These are phyloP conservation scores for Fusarium avenaceum DNA, from an alignment of 2,329 filamentous ascomycete genomes.

Conservation along the genomic window DNA sequence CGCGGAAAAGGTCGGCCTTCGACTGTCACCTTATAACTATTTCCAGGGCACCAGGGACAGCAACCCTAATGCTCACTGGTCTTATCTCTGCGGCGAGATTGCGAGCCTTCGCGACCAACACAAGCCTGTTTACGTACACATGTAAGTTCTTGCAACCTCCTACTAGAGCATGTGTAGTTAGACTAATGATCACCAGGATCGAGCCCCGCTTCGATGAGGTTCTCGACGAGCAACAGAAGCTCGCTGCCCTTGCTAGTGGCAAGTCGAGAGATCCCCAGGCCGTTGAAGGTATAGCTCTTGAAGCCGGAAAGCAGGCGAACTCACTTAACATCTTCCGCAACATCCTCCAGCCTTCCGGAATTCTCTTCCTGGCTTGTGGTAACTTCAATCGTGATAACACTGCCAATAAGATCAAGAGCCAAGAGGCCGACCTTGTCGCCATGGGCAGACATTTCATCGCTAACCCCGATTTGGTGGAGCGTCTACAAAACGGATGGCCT, in stretches of 20 bases:
- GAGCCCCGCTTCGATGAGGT: slow-evolving; percentile 64
- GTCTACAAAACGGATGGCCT: slow-evolving; percentile 54
- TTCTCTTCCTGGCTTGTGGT: too few relatives aligned
- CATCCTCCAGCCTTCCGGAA: too few relatives aligned
- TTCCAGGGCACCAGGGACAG: slow-evolving; percentile 51
- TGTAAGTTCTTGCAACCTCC: too few relatives aligned
- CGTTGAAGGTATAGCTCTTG: slow-evolving; percentile 17
- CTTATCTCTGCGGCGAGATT: slow-evolving; percentile 53
- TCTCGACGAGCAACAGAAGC: slow-evolving; percentile 59
- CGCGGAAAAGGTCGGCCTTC: slow-evolving; percentile 41
- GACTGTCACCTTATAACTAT: slow-evolving; percentile 51
- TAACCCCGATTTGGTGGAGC: slow-evolving; percentile 46
- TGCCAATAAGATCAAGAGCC: too few relatives aligned
- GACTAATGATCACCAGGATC: slow-evolving; percentile 49
- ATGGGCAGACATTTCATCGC: too few relatives aligned
- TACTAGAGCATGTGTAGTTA: too few relatives aligned
- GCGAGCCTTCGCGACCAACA: slow-evolving; percentile 27
- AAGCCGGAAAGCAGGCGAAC: too few relatives aligned
- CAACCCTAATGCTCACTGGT: slow-evolving; percentile 54
- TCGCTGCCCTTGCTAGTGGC: slow-evolving; percentile 53
- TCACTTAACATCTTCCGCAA: too few relatives aligned
- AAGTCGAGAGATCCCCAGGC: background rate
- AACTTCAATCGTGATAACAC: too few relatives aligned
- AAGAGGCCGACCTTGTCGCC: too few relatives aligned
- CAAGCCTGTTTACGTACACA: too few relatives aligned